These are phyloP conservation scores for Lichtheimia ramosa DNA, from an alignment of 371 early-diverging fungal genomes.

Conservation along the genomic window DNA sequence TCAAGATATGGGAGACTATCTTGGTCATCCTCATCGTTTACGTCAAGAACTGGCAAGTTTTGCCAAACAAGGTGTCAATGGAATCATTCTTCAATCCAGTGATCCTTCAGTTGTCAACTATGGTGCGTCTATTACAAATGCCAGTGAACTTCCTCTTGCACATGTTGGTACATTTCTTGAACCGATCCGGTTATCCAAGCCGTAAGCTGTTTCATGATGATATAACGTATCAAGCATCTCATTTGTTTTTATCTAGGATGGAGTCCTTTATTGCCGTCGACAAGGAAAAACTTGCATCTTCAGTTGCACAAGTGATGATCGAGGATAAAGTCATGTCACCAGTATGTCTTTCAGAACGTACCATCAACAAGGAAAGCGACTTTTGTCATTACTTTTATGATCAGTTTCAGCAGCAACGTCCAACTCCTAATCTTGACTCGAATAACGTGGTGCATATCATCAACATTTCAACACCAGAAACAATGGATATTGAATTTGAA, in stretches of 20 bases:
- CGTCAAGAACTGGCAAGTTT: slow-evolving; percentile 11
- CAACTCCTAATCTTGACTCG: no score
- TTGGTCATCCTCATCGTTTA: slow-evolving; percentile 7
- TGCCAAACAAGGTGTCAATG: slow-evolving; percentile 11
- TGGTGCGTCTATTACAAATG: slow-evolving; percentile 12
- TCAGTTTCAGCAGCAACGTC: slow-evolving; percentile 1
- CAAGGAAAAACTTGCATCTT: slow-evolving; percentile 11
- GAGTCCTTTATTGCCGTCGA: slow-evolving; percentile 20
- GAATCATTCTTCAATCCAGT: slow-evolving; percentile 26
- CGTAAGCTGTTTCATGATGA: neutral
- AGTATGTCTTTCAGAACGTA: slow-evolving; percentile 25
- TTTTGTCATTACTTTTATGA: slow-evolving; percentile 31
- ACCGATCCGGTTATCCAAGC: slow-evolving; percentile 1
- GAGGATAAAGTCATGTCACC: slow-evolving; percentile 15
- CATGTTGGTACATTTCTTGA: slow-evolving; percentile 24
- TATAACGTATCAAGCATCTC: slow-evolving; percentile 1
- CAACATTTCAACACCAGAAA: slow-evolving; percentile 14
- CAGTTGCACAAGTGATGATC: slow-evolving; percentile 15
- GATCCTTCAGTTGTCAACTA: slow-evolving; percentile 14
- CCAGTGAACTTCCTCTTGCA: slow-evolving; percentile 6
- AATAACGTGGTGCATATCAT: slow-evolving; percentile 22
- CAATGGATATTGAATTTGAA: slow-evolving; percentile 23
- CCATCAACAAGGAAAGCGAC: neutral
- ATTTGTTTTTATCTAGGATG: slow-evolving; percentile 4
- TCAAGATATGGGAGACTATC: slow-evolving; percentile 9